Evolutionary conservation across 2,329 filamentous ascomycete species (phyloP), one percentile per base, ranked within the genome.

Genomic region (Aureobasidium sp.): DNA sequence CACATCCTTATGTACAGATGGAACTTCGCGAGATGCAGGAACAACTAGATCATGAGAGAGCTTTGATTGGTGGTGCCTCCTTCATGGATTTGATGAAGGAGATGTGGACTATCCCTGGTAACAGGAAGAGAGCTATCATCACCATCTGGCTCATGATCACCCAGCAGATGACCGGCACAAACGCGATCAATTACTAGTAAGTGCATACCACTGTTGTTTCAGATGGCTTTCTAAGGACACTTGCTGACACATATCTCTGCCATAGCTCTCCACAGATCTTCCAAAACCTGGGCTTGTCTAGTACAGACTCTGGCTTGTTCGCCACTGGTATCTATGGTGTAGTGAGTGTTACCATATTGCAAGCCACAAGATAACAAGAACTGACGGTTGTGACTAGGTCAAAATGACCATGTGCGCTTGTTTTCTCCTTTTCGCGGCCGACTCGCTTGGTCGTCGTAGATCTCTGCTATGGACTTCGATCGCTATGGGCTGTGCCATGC

Each of bases 311-410:
- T 44, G 83, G 82, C 20, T 82, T 90, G 27, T 88, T 90, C 70
- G 87, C 88, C 5, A 90, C 87, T 0, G 87, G 88, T 44, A 82
- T 90, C 66, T 90, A 90, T 70, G 87, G 87, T 29, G 80, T 90
- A 60, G 83, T 56, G 20, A 56, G 53, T 56, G 9, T 1, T 3
- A 26, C 23, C 1, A 15, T 15, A 2, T 4, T 26, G 32, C n/a
- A 23, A 13, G 12, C 15, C 2, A 37, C 15, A 13, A 23, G 1
- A 17, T 2, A 3, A 44, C 1, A 13, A 8, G 0, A 5, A 36
- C 39, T 56, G 39, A 56, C 10, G n/a, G 5, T 17, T 17, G 1
- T 42, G 12, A 17, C 6, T n/a, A 56, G 55, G 55, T 89, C 62
- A 90, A 90, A 73, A 85, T 87, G 74, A 74, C 79, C 10, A 82